phyloP scores from a whole-genome alignment of 257 asterid genomes.

The Przewalskia tangutica region DNA sequence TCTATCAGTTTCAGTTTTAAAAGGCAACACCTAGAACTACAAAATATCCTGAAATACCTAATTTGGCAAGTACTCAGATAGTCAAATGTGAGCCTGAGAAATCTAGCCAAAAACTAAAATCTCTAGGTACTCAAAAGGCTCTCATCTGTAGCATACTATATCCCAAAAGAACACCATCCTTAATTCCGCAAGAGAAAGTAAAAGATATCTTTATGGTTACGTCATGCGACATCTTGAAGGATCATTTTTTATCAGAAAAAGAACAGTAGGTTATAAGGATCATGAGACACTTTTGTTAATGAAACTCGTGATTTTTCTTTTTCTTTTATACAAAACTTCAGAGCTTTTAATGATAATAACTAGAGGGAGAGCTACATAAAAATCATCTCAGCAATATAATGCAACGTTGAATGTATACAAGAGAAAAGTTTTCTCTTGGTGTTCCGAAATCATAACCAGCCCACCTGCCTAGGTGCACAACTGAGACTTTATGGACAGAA shows the following conservation, averaged over 20 bases:
- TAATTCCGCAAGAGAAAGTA: not conserved
- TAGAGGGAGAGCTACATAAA: not conserved
- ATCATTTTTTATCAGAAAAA: no score
- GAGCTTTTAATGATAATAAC: not conserved
- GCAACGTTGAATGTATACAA: not conserved
- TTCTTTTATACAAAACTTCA: not conserved
- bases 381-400: not conserved
- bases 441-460: not conserved
- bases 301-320: not conserved
- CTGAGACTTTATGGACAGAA: not conserved
- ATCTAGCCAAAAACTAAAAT: not conserved
- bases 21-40: not conserved
- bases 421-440: not conserved
- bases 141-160: not conserved
- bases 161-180: not conserved
- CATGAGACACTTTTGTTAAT: not conserved
- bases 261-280: no score
- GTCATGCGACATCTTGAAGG: not conserved
- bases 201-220: not conserved
- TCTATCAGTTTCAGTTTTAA: not conserved
- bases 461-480: not conserved
- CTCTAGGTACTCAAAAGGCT: not conserved
- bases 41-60: not conserved
- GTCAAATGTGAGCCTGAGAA: not conserved
- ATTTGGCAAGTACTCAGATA: not conserved